These are phyloP conservation scores for Pyrenophora tritici-repentis DNA, from an alignment of 2,329 filamentous ascomycete genomes.

Conservation along the genomic window DNA sequence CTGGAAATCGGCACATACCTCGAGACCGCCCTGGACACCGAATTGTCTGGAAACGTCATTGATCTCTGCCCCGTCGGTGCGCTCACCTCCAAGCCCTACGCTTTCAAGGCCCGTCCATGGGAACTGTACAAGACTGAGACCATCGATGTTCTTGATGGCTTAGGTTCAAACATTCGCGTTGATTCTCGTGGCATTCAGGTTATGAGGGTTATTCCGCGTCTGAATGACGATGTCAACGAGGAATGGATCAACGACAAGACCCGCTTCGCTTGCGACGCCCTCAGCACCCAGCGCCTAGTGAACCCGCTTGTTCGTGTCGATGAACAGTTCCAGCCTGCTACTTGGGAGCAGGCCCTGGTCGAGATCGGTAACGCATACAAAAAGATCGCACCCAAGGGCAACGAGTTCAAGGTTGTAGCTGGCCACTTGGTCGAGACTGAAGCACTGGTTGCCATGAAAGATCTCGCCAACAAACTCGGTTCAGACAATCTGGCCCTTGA, in stretches of 20 bases:
- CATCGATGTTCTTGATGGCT: constrained; percentile 87
- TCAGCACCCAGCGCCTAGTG: constrained; percentile 94
- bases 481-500: constrained; percentile 96
- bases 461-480: constrained; percentile 92
- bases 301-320: constrained; percentile 87
- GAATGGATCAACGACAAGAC: constrained; percentile 99
- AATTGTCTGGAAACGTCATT: constrained; percentile 96
- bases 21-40: constrained; percentile 89
- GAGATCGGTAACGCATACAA: constrained; percentile 84
- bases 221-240: constrained; percentile 98
- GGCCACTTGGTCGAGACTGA: constrained; percentile 92
- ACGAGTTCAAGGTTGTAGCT: constrained; percentile 95
- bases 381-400: constrained; percentile 77
- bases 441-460: constrained; percentile 94
- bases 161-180: constrained; percentile 93
- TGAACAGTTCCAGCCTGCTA: constrained; percentile 87
- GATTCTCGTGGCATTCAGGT: constrained; percentile 94
- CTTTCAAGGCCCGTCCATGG: constrained; percentile 95
- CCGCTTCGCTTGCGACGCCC: constrained; percentile 91
- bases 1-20: constrained; percentile 98
- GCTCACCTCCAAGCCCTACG: constrained; percentile 95
- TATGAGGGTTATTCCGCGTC: constrained; percentile 87
- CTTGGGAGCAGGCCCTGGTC: constrained; percentile 93
- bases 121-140: constrained; percentile 96
- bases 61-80: constrained; percentile 98